Evolutionary conservation across 1,284 basidiomycete species (phyloP).

Genomic region (Ustilago vetiveriae): DNA sequence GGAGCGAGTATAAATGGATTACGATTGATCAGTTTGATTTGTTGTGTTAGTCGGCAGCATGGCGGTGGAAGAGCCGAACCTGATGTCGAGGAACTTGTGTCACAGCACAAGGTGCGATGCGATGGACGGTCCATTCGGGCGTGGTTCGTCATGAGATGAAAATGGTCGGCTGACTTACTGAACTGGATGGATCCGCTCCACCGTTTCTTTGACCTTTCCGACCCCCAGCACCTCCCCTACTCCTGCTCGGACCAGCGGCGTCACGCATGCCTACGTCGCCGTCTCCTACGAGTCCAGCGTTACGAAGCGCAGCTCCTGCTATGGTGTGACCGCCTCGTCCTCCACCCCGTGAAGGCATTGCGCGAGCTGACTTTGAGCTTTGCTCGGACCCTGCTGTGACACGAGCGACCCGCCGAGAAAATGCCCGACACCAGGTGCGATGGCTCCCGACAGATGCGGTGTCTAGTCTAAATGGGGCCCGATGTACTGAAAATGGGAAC

Average conservation of each 20-base stretch:
- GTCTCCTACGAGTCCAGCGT: slow-evolving; percentile 41
- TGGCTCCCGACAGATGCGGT: no score
- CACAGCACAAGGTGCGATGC: no score
- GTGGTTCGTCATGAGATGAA: not conserved
- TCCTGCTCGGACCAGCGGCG: slow-evolving; percentile 42
- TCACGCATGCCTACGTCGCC: slow-evolving; percentile 47
- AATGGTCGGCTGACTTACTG: slow-evolving; percentile 36
- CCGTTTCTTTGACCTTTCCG: slow-evolving; percentile 25
- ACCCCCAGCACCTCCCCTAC: slow-evolving; percentile 22
- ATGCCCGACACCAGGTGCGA: no score
- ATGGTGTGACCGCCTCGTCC: slow-evolving; percentile 40
- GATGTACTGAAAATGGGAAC: no score
- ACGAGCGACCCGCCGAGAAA: no score
- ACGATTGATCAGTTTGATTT: slow-evolving; percentile 6
- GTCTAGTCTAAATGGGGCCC: no score
- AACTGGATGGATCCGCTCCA: slow-evolving; percentile 27
- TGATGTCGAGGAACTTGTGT: not conserved
- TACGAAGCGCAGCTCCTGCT: slow-evolving; percentile 44
- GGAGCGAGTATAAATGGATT: not conserved
- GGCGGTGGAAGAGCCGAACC: no score
- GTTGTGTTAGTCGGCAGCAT: no score
- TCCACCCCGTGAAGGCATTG: slow-evolving; percentile 31
- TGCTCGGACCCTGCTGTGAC: no score
- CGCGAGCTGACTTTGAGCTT: not conserved
- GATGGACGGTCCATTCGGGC: no score